Evolutionary conservation across 2,329 filamentous ascomycete species (phyloP).

Genomic region (Fusarium sp.): DNA sequence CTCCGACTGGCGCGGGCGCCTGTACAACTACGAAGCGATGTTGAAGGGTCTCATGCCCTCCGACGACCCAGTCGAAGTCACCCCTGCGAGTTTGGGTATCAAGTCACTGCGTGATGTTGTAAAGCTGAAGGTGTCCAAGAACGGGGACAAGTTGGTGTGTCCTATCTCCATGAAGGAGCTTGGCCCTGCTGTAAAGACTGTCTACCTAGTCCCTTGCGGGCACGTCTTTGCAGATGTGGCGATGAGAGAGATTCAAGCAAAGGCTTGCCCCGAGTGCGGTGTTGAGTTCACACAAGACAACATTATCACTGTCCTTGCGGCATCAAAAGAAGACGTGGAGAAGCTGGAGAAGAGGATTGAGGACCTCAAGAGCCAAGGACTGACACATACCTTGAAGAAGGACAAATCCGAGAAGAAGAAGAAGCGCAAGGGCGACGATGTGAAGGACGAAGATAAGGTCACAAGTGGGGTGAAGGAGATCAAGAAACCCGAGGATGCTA

Average conservation of each 20-base stretch:
- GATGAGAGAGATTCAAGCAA: conserved; percentile 81
- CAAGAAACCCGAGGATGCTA: conserved; percentile 54
- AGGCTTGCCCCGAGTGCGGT: conserved; percentile 78
- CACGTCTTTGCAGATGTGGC: conserved; percentile 93
- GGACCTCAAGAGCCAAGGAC: conserved; percentile 76
- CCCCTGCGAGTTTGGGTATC: conserved; percentile 70
- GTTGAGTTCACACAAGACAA: conserved; percentile 79
- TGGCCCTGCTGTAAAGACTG: conserved; percentile 81
- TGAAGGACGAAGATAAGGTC: conserved; percentile 60
- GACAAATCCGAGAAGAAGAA: conserved; percentile 74
- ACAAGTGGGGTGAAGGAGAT: conserved; percentile 59
- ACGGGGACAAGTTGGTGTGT: conserved; percentile 77
- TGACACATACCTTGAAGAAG: conserved; percentile 93
- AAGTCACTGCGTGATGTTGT: conserved; percentile 88
- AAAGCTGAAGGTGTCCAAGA: conserved; percentile 78
- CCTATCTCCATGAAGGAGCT: conserved; percentile 89
- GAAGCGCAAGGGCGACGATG: conserved; percentile 70
- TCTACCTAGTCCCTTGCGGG: conserved; percentile 94
- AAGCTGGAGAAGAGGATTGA: conserved; percentile 75
- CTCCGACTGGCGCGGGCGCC: conserved; percentile 83
- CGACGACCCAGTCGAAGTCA: conserved; percentile 68
- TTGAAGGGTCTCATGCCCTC: conserved; percentile 71
- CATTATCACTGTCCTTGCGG: conserved; percentile 85
- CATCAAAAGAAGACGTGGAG: conserved; percentile 76
- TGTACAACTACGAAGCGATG: conserved; percentile 96